A percentile compares a stretch with the other conserved stretches of the same genome.
These are phyloP conservation scores for Vachellia pachyceras DNA, from an alignment of 306 rosid genomes.

Conservation along the genomic window DNA sequence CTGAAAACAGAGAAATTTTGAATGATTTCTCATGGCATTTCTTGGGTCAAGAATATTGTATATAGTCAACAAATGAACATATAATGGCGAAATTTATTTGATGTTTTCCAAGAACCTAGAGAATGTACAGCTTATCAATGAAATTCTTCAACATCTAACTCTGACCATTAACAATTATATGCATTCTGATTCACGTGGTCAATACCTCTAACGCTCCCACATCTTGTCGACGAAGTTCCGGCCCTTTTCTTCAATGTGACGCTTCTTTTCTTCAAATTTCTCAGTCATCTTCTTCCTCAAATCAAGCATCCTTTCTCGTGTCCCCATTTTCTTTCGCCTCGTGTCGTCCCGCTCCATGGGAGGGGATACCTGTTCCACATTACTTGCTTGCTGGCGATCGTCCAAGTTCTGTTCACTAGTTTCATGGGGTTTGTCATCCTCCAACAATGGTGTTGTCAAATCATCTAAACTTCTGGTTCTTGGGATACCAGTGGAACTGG, in stretches of 20 bases:
- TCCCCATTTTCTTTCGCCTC: constrained; percentile 68
- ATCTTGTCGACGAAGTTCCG: constrained; percentile 83
- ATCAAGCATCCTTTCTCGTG: constrained; percentile 77
- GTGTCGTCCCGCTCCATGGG: constrained; percentile 53
- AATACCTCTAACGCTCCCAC: constrained; percentile 60
- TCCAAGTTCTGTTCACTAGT: constrained; percentile 41
- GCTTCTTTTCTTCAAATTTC: constrained; percentile 88
- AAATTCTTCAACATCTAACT: constrained; percentile 35
- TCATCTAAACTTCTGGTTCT: constrained; percentile 48
- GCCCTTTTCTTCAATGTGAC: constrained; percentile 76
- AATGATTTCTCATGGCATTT: constrained; percentile 10
- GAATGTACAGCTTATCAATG: constrained; percentile 39
- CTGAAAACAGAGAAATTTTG: no score
- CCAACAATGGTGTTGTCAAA: constrained; percentile 57
- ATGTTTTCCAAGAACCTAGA: constrained; percentile 36
- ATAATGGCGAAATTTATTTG: constrained; percentile 33
- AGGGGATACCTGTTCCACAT: constrained; percentile 40
- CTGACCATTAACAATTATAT: constrained; percentile 18
- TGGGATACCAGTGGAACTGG: constrained; percentile 34
- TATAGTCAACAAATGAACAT: constrained; percentile 33
- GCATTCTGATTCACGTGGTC: constrained; percentile 33
- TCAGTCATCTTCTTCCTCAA: constrained; percentile 81
- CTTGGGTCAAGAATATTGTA: constrained; percentile 26
- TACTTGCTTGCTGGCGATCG: constrained; percentile 38
- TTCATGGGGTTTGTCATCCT: constrained; percentile 44